Conservation (phyloP, 768 basidiomycete species). For the Rhodosporidiobolus odoratus region DNA sequence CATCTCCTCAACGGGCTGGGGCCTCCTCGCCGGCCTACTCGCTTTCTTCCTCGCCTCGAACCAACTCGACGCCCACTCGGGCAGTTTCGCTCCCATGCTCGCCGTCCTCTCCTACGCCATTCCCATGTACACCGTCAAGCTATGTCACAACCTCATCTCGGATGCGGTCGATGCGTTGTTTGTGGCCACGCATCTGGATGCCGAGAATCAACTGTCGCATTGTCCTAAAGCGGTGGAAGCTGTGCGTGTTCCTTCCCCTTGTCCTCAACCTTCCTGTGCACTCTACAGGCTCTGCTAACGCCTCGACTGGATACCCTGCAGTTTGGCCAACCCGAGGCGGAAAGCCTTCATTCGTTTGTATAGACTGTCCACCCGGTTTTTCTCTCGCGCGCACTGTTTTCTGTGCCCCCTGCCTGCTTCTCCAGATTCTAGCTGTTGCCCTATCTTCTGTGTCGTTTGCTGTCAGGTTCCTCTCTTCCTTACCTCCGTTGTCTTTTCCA, state of each 20-base stretch:
- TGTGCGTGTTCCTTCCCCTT: not conserved
- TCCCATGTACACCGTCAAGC: conserved; percentile 27
- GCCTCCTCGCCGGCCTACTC: conserved; percentile 70
- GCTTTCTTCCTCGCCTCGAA: conserved; percentile 80
- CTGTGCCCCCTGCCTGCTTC: too few relatives aligned
- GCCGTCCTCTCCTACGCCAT: conserved; percentile 53
- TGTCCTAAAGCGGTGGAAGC: conserved; percentile 36
- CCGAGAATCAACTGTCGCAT: conserved; percentile 21
- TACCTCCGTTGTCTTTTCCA: too few relatives aligned
- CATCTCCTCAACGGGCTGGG: conserved; percentile 67
- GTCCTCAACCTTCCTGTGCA: too few relatives aligned
- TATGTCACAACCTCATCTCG: conserved; percentile 19
- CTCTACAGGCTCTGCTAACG: too few relatives aligned
- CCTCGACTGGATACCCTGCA: too few relatives aligned
- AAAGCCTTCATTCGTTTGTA: too few relatives aligned
- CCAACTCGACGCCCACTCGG: conserved; percentile 51
- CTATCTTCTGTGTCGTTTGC: too few relatives aligned
- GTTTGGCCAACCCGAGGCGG: too few relatives aligned
- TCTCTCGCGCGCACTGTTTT: too few relatives aligned
- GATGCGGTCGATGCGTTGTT: conserved; percentile 35
- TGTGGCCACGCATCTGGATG: conserved; percentile 18
- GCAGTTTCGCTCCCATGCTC: conserved; percentile 61
- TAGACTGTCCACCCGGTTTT: too few relatives aligned
- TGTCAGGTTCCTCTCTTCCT: too few relatives aligned
- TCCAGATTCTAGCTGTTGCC: too few relatives aligned